Evolutionary conservation across 2,329 filamentous ascomycete species (phyloP), one percentile per base, ranked within the genome.

Genomic region (Trematosphaeria pertusa): DNA sequence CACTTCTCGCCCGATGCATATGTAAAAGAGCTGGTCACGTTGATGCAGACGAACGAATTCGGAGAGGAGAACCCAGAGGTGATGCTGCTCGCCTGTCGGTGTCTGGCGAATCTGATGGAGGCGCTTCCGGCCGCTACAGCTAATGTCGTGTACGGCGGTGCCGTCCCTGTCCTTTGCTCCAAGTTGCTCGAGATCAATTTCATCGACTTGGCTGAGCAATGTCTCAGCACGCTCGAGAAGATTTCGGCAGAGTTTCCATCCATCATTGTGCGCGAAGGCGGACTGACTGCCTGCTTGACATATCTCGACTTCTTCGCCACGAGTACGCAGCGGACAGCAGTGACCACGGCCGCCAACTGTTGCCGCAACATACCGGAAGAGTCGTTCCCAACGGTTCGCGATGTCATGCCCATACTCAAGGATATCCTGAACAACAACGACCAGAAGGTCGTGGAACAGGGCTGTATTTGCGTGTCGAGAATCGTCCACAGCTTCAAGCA

Each of bases 271-370:
- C 88, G 92, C 40, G 94, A 97, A 74, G 95, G 94, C 37, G 94
- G 94, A 9, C 78, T 99, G 53, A 96, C 90, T 1, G 94, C 94
- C n/a, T 99, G 94, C 65, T 77, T 99, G 56, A 95, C 90, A 0
- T 97, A 94, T 68, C 82, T 99, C 47, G 94, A 99, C 69, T 99
- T 99, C 74, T 99, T 99, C 65, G 88, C 93, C 12, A 99, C 94
- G 0, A 94, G 93, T 71, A 97, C 94, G 2, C 94, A 99, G 73
- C 85, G 94, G 56, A 97, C 93, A 11, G 94, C 94, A 5, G 94
- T 99, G 6, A 97, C 92, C 3, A 99, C 93, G 10, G 94, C 95
- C 8, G 95, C 94, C 45, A 99, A 99, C 67, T 99, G 94, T 76
- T 99, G 95, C 71, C 89, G 94, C 54, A 97, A 97, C 67, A 94